Base-by-base conservation (phyloP, 2,329 filamentous ascomycete genomes). In the Monosporascus sp. region DNA sequence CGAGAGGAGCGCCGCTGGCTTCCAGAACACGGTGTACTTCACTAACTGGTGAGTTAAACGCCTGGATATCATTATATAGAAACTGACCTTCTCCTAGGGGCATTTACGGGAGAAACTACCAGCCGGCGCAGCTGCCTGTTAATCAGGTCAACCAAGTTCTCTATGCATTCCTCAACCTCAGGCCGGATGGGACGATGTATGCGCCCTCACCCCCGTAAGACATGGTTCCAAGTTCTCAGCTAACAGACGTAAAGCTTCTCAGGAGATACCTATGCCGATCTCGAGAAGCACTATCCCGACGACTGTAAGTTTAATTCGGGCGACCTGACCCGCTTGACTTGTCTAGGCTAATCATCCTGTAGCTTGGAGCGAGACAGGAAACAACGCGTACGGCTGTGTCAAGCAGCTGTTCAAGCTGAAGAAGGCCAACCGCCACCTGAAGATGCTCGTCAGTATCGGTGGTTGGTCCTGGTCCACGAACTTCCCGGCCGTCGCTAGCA, bases 391-490 rank as follows among this genome's bases (percentile, higher is more conserved):
- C 60, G 91, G 91, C 39, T 88, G 85, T 65, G 69, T 90, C 50
- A 94, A 94, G 72, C 89, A 95, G 63, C 75, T 96, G 1, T 90
- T 82, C 66, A 72, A 89, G 7, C 75, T 90, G 44, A 96, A 96
- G 72, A 85, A 92, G 68, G 70, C 77, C 53, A 86, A 96, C 68
- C 84, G 90, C 17, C 81, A 89, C 47, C 69, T 96, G 51, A 95
- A 95, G 66, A 78, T 87, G 1, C 75, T 95, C 22, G 78, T 96
- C 4, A 89, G 83, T 47, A 90, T 96, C 58, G 91, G 91, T 47
- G 90, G 91, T 31, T 95, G 88, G 88, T 91, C 88, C 0, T 94
- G 89, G 70, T 90, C 88, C 2, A 73, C 79, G 60, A 89, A 90
- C 68, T 93, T 96, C 65, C 76, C 88, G 1, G 74, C 75, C 1